Conservation (phyloP, 2,329 filamentous ascomycete genomes). For the Fusarium udum region DNA sequence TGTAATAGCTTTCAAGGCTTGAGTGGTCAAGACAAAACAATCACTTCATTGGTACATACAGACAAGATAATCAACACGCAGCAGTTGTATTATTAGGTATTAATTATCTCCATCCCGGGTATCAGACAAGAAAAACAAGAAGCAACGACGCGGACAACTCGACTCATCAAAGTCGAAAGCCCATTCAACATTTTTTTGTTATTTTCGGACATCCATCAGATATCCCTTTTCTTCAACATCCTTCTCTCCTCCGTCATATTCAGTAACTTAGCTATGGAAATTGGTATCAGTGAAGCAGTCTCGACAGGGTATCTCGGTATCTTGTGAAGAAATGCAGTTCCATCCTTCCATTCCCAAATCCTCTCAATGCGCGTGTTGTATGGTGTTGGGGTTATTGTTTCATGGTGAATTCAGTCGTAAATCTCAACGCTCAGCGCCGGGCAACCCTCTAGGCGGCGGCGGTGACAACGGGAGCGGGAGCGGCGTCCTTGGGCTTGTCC, state of each 20-base stretch:
- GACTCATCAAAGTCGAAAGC: slow-evolving; percentile 28
- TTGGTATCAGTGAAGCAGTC: slow-evolving; percentile 58
- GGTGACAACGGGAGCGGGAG: slow-evolving; percentile 58
- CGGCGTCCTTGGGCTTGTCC: slow-evolving; percentile 54
- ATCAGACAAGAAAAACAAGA: slow-evolving; percentile 50
- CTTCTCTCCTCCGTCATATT: slow-evolving; percentile 31
- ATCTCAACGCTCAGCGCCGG: slow-evolving; percentile 41
- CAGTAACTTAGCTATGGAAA: slow-evolving; percentile 47
- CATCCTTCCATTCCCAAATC: slow-evolving; percentile 58
- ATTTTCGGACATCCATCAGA: slow-evolving; percentile 29
- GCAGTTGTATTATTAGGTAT: slow-evolving; percentile 57
- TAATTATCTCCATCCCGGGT: slow-evolving; percentile 54
- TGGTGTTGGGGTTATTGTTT: slow-evolving; percentile 38
- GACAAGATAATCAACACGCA: slow-evolving; percentile 45
- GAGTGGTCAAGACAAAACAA: too few relatives aligned
- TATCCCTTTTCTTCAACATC: slow-evolving; percentile 30
- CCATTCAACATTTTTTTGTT: slow-evolving; percentile 34
- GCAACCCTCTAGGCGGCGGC: slow-evolving; percentile 59
- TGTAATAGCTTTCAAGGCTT: not conserved
- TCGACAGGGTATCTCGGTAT: slow-evolving; percentile 65
- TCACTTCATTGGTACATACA: not conserved
- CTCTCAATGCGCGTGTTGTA: slow-evolving; percentile 50
- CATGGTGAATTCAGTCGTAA: slow-evolving; percentile 37
- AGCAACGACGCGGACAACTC: slow-evolving; percentile 40
- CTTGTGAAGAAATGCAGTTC: slow-evolving; percentile 64